Conservation (phyloP, 2,329 filamentous ascomycete genomes). For the Rhynchosporium secalis region DNA sequence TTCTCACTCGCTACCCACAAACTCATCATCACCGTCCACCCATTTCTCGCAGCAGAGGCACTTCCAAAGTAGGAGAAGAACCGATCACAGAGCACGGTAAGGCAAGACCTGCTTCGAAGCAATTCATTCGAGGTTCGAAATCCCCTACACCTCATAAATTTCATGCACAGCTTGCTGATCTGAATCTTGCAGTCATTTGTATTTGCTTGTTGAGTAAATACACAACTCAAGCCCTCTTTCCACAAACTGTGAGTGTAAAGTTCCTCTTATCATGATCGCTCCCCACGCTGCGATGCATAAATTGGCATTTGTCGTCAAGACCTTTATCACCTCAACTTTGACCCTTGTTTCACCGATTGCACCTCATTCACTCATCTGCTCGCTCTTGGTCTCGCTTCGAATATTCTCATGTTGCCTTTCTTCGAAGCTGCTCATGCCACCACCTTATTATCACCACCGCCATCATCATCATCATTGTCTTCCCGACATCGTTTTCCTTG, state of each 20-base stretch:
- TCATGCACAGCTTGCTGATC: slow-evolving; percentile 21
- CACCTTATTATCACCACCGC: too few relatives aligned
- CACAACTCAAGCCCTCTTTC: slow-evolving; percentile 24
- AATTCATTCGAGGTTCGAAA: slow-evolving; percentile 28
- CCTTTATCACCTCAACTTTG: background rate
- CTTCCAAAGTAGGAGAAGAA: background rate
- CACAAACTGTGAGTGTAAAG: slow-evolving; percentile 35
- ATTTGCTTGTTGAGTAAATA: slow-evolving; percentile 26
- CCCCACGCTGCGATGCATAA: slow-evolving; percentile 1
- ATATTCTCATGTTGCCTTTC: background rate
- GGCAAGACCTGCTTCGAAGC: slow-evolving; percentile 9
- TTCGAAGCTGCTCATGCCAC: background rate
- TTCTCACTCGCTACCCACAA: slow-evolving; percentile 37
- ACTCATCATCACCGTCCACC: slow-evolving; percentile 28
- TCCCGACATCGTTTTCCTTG: background rate
- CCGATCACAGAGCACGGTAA: slow-evolving; percentile 9
- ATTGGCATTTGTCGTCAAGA: slow-evolving; percentile 9
- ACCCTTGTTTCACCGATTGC: background rate
- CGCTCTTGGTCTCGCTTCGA: slow-evolving; percentile 9
- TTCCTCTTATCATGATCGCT: background rate
- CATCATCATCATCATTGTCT: background rate
- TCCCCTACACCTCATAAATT: background rate
- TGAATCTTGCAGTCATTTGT: slow-evolving; percentile 17
- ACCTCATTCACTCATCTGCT: slow-evolving; percentile 9
- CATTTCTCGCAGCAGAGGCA: slow-evolving; percentile 23